phyloP scores from a whole-genome alignment of 1,284 basidiomycete species.

The Leccinum subrobustum region DNA sequence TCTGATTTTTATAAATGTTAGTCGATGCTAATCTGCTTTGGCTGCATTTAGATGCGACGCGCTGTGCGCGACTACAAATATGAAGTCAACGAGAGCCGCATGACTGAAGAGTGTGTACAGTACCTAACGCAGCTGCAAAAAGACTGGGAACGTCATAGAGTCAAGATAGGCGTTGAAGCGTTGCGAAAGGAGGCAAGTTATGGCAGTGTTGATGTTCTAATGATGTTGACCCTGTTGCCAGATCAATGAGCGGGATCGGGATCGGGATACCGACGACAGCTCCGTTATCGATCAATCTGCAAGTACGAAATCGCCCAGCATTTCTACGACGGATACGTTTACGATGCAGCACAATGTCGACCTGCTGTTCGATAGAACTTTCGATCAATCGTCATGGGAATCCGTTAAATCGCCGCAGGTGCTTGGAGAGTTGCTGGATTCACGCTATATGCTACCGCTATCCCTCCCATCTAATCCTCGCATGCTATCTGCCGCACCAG shows the following conservation, averaged over 20 bases:
- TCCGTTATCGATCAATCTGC: constrained; percentile 27
- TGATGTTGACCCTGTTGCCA: constrained; percentile 28
- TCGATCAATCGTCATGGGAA: constrained; percentile 69
- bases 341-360: constrained; percentile 65
- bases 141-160: constrained; percentile 91
- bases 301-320: constrained; percentile 29
- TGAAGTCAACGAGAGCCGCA: constrained; percentile 88
- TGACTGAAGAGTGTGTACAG: constrained; percentile 93
- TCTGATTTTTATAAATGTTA: background rate
- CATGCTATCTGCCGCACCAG: constrained; percentile 71
- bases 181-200: constrained; percentile 69
- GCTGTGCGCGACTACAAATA: constrained; percentile 94
- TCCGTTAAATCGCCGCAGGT: constrained; percentile 76
- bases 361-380: constrained; percentile 68
- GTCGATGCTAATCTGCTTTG: constrained; percentile 3
- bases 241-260: constrained; percentile 53
- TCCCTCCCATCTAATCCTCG: constrained; percentile 78
- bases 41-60: constrained; percentile 69
- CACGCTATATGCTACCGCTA: constrained; percentile 89
- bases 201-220: background rate
- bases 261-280: constrained; percentile 48
- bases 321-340: constrained; percentile 37
- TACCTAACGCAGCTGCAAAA: constrained; percentile 93
- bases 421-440: constrained; percentile 86
- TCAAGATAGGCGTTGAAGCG: constrained; percentile 79